Base-by-base conservation (phyloP, 2,329 filamentous ascomycete species). In the Herpotrichia juniperi region DNA sequence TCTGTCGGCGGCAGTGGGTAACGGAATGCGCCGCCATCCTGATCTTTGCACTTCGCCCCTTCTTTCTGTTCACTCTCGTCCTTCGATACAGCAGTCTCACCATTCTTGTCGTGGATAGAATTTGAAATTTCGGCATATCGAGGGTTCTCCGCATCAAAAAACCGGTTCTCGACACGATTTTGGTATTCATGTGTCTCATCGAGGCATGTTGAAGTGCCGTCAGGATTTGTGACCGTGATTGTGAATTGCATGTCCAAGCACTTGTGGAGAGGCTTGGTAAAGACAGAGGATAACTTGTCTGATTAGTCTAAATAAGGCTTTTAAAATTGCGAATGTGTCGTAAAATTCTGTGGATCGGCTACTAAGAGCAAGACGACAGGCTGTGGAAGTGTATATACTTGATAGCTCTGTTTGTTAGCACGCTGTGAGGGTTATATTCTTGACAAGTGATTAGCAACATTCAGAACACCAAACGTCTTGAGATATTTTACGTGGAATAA, bases 1-100 rank as follows among this genome's bases (percentile, higher is more conserved):
- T 45, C 34, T 16, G 31, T 30, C 14, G 40, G 48, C 24, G 48
- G 48, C 21, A 51, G 34, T 25, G 22, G 28, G 2, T 28, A 22
- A 35, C 17, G 34, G 25, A 26, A 17, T 10, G 19, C 14, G 19
- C 26, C 39, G 16, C n/a, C 37, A 22, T 25, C 16, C 5, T 12
- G 8, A 3, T 16, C 19, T 14, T 16, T 24, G 34, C 11, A 8
- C 34, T 17, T 21, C 12, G n/a, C n/a, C n/a, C n/a, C n/a, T n/a
- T n/a, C n/a, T n/a, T n/a, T n/a, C n/a, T n/a, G n/a, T n/a, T n/a
- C n/a, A n/a, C n/a, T n/a, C n/a, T n/a, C n/a, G n/a, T 19, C 14
- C 34, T 37, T 12, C 12, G 16, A 40, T 11, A 24, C 9, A 10
- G 12, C 12, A 9, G 16, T 4, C n/a, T 40, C 12, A 6, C 19